These are phyloP conservation scores for Alternaria alternata DNA, from an alignment of 2,329 filamentous ascomycete genomes.

Conservation along the genomic window DNA sequence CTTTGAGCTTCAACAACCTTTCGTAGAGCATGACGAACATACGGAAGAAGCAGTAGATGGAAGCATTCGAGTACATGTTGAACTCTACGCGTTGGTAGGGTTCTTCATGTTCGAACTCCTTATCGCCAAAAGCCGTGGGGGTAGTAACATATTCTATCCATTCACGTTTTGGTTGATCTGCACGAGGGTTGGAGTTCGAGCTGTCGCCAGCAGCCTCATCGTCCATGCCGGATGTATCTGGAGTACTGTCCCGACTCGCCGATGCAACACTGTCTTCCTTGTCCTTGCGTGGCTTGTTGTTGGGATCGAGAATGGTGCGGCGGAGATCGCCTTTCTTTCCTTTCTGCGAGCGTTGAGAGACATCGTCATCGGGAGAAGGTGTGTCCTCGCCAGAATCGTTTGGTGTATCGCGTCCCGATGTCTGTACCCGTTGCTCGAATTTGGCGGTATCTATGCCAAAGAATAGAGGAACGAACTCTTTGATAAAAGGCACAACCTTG, in stretches of 20 bases:
- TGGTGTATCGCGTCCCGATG: constrained; percentile 49
- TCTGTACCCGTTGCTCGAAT: constrained; percentile 72
- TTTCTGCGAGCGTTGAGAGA: constrained; percentile 72
- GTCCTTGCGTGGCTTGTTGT: constrained; percentile 74
- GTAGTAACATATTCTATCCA: constrained; percentile 67
- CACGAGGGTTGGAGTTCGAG: constrained; percentile 59
- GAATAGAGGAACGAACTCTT: constrained; percentile 60
- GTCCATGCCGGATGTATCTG: constrained; percentile 80
- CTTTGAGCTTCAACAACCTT: constrained; percentile 83
- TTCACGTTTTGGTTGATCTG: constrained; percentile 71
- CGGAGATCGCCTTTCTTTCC: constrained; percentile 73
- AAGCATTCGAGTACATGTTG: constrained; percentile 90
- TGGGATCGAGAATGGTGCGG: constrained; percentile 83
- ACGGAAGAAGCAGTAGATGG: constrained; percentile 93
- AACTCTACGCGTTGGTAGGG: constrained; percentile 82
- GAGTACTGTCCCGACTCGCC: constrained; percentile 87
- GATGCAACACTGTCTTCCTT: constrained; percentile 82
- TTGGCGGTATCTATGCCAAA: constrained; percentile 60
- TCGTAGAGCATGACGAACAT: constrained; percentile 92
- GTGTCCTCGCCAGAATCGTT: constrained; percentile 66
- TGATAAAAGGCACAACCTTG: constrained; percentile 56
- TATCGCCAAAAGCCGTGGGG: constrained; percentile 65
- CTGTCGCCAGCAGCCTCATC: constrained; percentile 75
- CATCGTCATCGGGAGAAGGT: constrained; percentile 72
- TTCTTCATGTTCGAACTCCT: constrained; percentile 76